Evolutionary conservation across 805 yeast genomes (phyloP).

Genomic region (Nakazawaea pomicola): DNA sequence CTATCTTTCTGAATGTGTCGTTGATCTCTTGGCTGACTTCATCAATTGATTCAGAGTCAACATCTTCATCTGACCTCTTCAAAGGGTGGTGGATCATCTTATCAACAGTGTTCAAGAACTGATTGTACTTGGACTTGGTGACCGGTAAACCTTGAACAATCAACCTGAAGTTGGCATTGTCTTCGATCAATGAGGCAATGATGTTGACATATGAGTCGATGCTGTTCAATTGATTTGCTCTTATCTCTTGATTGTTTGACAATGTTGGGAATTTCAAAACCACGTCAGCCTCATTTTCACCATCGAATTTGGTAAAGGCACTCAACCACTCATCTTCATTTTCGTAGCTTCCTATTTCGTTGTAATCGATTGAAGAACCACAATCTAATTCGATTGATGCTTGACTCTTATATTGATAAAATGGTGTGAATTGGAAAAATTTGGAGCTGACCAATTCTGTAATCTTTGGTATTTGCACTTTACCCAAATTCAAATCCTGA

Average conservation of each 20-base stretch:
- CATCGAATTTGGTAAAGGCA: constrained; percentile 1
- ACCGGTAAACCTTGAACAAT: constrained; percentile 30
- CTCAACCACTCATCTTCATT: constrained; percentile 12
- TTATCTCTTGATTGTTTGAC: neutral
- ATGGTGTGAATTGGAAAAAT: constrained; percentile 7
- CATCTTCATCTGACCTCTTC: constrained; percentile 9
- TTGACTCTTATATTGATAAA: constrained; percentile 5
- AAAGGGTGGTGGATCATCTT: too few relatives aligned
- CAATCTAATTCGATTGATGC: constrained; percentile 1
- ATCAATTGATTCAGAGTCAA: constrained; percentile 19
- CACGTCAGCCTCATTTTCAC: constrained; percentile 5
- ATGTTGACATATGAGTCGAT: constrained; percentile 10
- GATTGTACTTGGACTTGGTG: constrained; percentile 5
- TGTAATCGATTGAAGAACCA: neutral
- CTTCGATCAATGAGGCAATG: constrained; percentile 4
- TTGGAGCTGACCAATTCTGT: constrained; percentile 1
- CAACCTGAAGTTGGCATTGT: constrained; percentile 15
- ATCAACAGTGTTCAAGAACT: constrained; percentile 11
- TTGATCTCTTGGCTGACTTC: constrained; percentile 21
- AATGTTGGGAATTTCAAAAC: constrained; percentile 13
- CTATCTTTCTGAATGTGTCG: constrained; percentile 26
- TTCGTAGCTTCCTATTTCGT: constrained; percentile 1
- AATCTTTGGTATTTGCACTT: neutral
- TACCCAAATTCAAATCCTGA: constrained; percentile 10
- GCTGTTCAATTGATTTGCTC: constrained; percentile 1